phyloP scores from a whole-genome alignment of 1,284 basidiomycete genomes.

The Melampsora americana region DNA sequence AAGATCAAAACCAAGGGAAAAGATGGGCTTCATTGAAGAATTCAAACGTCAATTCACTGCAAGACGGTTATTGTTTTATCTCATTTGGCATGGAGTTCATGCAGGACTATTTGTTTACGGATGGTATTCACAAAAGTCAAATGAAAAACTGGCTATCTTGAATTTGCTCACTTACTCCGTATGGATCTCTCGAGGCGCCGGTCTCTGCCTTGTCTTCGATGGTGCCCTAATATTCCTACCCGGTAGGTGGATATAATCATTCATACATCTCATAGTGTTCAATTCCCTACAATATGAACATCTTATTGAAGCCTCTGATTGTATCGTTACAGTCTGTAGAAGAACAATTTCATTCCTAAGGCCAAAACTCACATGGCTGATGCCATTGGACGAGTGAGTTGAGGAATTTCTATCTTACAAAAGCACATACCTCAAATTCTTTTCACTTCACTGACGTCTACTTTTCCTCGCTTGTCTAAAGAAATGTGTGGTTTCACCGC shows the following conservation, averaged over 20 bases:
- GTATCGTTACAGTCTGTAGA: constrained; percentile 25
- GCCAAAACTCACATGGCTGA: constrained; percentile 32
- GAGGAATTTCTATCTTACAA: not conserved
- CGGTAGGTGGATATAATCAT: not conserved
- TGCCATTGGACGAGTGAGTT: constrained; percentile 43
- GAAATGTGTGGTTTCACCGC: constrained; percentile 42
- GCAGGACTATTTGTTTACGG: constrained; percentile 30
- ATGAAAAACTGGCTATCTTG: constrained; percentile 27
- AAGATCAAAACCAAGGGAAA: not conserved
- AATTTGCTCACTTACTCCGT: constrained; percentile 38
- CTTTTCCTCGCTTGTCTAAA: not conserved
- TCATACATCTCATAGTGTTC: not conserved
- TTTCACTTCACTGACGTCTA: not conserved
- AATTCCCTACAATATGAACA: too few species aligned
- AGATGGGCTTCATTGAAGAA: constrained; percentile 3
- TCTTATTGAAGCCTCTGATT: not conserved
- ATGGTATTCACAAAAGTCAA: constrained; percentile 24
- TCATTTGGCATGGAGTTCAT: constrained; percentile 37
- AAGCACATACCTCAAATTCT: not conserved
- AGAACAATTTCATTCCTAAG: constrained; percentile 33
- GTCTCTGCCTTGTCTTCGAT: constrained; percentile 31
- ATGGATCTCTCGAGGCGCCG: constrained; percentile 40
- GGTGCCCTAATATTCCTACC: constrained; percentile 26
- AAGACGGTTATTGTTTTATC: constrained; percentile 27
- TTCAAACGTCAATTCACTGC: constrained; percentile 29